phyloP scores from a whole-genome alignment of 2,329 filamentous ascomycete genomes.

The Paradendryphiella salina region DNA sequence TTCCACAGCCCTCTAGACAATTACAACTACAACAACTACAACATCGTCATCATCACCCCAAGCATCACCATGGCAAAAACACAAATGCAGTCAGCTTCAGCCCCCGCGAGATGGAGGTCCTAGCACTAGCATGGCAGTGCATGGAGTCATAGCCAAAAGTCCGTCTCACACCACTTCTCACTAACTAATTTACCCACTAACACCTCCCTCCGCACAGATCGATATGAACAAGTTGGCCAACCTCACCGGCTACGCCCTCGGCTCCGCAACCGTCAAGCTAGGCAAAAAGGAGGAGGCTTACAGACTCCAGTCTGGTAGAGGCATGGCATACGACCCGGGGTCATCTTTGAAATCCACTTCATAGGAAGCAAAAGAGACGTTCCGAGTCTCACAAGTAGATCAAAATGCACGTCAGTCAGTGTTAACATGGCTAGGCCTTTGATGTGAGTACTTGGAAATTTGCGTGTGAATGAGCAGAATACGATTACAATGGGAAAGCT shows the following conservation, averaged over 20 bases:
- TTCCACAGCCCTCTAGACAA: neutral
- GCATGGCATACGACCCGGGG: too few species aligned
- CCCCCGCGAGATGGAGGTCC: slow-evolving; percentile 36
- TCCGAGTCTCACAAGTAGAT: too few species aligned
- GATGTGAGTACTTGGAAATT: too few species aligned
- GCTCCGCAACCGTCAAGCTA: slow-evolving; percentile 34
- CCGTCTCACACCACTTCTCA: neutral
- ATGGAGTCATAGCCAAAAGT: slow-evolving; percentile 42
- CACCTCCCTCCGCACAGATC: slow-evolving; percentile 10
- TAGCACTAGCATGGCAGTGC: slow-evolving; percentile 43
- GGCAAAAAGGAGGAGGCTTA: too few species aligned
- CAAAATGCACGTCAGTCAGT: too few species aligned
- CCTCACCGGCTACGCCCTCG: slow-evolving; percentile 34
- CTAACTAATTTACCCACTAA: too few species aligned
- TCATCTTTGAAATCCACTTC: too few species aligned
- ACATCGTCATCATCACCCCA: slow-evolving; percentile 3
- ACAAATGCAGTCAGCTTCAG: slow-evolving; percentile 20
- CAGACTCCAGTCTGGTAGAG: too few species aligned
- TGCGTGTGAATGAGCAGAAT: too few species aligned
- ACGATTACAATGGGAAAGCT: neutral
- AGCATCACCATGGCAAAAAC: slow-evolving; percentile 14
- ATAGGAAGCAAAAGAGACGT: too few species aligned
- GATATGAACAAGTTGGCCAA: slow-evolving; percentile 25
- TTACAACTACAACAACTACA: neutral
- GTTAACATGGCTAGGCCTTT: too few species aligned